Base-by-base conservation (phyloP, 1,284 basidiomycete species). In the Papiliotrema terrestris region DNA sequence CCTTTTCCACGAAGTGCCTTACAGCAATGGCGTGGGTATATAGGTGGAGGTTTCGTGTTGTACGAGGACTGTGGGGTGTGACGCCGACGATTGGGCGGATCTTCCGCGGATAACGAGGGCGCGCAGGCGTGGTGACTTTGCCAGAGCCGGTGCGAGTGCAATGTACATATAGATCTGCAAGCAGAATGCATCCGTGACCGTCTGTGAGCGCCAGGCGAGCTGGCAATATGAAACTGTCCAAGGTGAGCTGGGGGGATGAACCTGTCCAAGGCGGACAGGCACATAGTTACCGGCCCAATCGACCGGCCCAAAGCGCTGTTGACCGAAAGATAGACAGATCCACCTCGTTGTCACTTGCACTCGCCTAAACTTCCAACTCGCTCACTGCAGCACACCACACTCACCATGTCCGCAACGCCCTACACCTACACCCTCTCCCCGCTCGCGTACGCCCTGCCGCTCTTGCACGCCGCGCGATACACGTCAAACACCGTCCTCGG, bases 1-100 rank as follows among this genome's bases (percentile, higher is more conserved):
- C 54, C 68, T 78, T 37, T 78, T 78, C 75, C 75, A 78, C 69
- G 77, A 78, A 62, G 73, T 78, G 14, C 77, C 77, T 14, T 76
- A 70, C 45, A 65, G 58, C 39, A 51, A 51, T 23, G 49, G 49
- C 15, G 39, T 51, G 52, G 64, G 64, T 14, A 51, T 65, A 23
- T 58, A 49, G 39, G 17, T 37, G 15, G 44, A 45, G 22, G 19
- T 6, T 22, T n/a, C n/a, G n/a, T 32, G 29, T 32, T 32, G 17
- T 41, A 41, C 39, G 39, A 17, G 6, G n/a, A n/a, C n/a, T n/a
- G n/a, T n/a, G n/a, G n/a, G n/a, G n/a, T n/a, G n/a, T n/a, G n/a
- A n/a, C n/a, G n/a, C n/a, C n/a, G n/a, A n/a, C n/a, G n/a, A n/a
- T n/a, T n/a, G n/a, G n/a, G n/a, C n/a, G n/a, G n/a, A n/a, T n/a